Evolutionary conservation across 2,329 filamentous ascomycete species (phyloP).

Genomic region (Fusarium sp.): DNA sequence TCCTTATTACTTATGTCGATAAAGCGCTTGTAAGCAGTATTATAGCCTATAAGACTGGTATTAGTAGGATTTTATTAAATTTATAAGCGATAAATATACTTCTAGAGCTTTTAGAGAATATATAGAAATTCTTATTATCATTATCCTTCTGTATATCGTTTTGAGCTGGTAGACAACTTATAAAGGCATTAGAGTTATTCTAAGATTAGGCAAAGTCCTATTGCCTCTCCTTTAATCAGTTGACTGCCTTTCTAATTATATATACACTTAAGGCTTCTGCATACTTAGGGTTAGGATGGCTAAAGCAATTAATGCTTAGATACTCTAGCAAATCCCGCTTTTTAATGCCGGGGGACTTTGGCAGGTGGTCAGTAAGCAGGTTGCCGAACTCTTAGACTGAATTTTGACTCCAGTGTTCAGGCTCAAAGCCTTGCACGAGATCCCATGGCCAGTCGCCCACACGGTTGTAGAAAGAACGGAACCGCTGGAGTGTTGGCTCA

Average conservation of each 20-base stretch:
- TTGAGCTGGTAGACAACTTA: too few relatives aligned
- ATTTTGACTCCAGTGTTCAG: neutral
- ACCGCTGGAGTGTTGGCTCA: fast-evolving
- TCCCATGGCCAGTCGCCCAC: constrained; percentile 18
- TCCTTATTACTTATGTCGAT: neutral
- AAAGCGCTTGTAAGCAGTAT: neutral
- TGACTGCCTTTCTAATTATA: neutral
- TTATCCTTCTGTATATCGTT: neutral
- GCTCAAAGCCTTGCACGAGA: neutral
- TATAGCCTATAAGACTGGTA: too few relatives aligned
- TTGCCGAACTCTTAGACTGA: neutral
- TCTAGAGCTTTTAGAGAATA: too few relatives aligned
- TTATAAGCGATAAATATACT: too few relatives aligned
- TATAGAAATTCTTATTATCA: neutral
- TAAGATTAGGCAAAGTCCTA: neutral
- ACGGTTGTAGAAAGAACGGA: neutral
- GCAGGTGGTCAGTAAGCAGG: neutral
- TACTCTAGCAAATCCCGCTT: neutral
- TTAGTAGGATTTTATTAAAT: too few relatives aligned
- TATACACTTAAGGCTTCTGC: neutral
- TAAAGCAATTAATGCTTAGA: neutral
- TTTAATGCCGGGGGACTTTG: neutral
- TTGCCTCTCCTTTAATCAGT: constrained; percentile 11
- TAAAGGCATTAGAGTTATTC: neutral
- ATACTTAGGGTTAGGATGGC: neutral